phyloP scores from a whole-genome alignment of 2,329 filamentous ascomycete species.

The Phialocephala subalpina region DNA sequence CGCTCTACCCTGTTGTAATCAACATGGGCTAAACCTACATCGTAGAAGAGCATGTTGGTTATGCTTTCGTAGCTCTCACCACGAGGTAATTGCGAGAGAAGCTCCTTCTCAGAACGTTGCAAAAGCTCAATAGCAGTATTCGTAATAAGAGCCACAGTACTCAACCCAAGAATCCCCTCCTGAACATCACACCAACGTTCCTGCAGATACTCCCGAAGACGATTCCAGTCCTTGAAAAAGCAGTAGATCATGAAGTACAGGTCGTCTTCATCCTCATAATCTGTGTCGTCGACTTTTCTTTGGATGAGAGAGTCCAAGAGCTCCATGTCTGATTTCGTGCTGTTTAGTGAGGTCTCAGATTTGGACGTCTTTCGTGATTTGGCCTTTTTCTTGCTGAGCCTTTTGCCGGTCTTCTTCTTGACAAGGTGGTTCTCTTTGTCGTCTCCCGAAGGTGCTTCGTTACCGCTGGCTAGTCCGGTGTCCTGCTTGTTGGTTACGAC shows the following conservation, averaged over 20 bases:
- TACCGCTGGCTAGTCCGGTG: background rate
- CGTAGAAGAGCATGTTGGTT: slow-evolving; percentile 40
- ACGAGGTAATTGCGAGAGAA: slow-evolving; percentile 34
- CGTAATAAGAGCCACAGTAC: slow-evolving; percentile 42
- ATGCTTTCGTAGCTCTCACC: slow-evolving; percentile 39
- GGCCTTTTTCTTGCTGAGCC: slow-evolving; percentile 22
- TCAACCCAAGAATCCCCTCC: slow-evolving; percentile 37
- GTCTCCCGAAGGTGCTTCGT: slow-evolving; percentile 1
- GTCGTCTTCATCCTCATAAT: slow-evolving; percentile 35
- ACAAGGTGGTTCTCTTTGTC: slow-evolving; percentile 10
- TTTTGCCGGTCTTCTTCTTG: slow-evolving; percentile 16
- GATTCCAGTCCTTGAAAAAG: slow-evolving; percentile 47
- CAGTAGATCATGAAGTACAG: slow-evolving; percentile 47
- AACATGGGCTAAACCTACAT: slow-evolving; percentile 41
- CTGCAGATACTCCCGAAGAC: slow-evolving; percentile 41
- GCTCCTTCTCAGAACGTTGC: slow-evolving; percentile 40
- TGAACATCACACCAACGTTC: slow-evolving; percentile 47
- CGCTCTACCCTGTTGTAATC: slow-evolving; percentile 31
- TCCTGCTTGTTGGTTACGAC: background rate
- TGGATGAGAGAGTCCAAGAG: slow-evolving; percentile 1
- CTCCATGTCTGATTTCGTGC: background rate
- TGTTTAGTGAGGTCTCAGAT: background rate
- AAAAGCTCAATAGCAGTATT: slow-evolving; percentile 46
- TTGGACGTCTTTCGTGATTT: slow-evolving; percentile 20
- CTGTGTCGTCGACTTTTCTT: background rate